Base-by-base conservation (phyloP, 78 protist genomes). In the Dictyostelium firmibasis region DNA sequence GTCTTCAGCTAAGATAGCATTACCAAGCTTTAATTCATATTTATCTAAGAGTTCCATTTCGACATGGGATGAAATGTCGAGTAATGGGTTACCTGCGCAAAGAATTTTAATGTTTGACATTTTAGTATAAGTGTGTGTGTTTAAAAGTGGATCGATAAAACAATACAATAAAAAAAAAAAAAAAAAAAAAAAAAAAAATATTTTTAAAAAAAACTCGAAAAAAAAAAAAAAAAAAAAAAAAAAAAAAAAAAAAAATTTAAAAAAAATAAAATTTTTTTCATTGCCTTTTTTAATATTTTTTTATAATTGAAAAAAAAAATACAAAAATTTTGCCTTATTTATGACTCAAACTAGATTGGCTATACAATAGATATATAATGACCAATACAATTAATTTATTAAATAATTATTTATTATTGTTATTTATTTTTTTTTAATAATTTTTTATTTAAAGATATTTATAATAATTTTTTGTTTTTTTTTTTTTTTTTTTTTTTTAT, bases 1-100 rank as follows among this genome's bases (percentile, higher is more conserved):
- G 25, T 79, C 98, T 83, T 96, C 99, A 57, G 98, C 98, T 69
- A 99, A 91, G 67, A 98, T 98, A 67, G 99, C 99, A 53, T 95
- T 76, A 79, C 93, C 81, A 29, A 91, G 72, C 91, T 92, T 74
- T 35, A 98, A 86, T 31, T 44, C 98, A 92, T 98, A 99, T 81
- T 86, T 81, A 23, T 81, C 60, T 20, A 85, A 83, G 35, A 86
- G 8, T 2, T 33, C 81, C 67, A 83, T 83, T 47, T 31, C 91
- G 43, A 83, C 92, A 43, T 86, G 81, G 0, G 93, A 79, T 29
- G 94, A 87, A 85, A 94, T 74, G 72, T 94, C 96, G 29, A 94
- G 38, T 64, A 94, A 88, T 83, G 96, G 96, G 31, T 94, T 94
- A 70, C 96, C 96, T 67, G 81, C 69, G 31, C 78, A 57, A 27